These are phyloP conservation scores for Penicillium freii DNA, from an alignment of 2,329 filamentous ascomycete genomes.

Conservation along the genomic window DNA sequence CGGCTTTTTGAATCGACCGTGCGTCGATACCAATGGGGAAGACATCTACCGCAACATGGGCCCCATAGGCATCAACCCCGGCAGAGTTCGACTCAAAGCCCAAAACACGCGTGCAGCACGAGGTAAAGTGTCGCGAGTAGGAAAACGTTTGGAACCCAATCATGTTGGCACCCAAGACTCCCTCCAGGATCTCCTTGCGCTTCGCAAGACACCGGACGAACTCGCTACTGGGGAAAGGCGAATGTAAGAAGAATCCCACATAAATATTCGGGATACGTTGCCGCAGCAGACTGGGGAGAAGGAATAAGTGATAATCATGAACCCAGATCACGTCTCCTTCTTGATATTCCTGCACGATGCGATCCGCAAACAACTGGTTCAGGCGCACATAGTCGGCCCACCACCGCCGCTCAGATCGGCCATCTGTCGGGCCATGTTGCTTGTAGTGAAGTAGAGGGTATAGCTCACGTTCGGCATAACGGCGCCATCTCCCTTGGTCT, in stretches of 20 bases:
- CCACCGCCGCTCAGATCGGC: constrained; percentile 72
- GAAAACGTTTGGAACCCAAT: constrained; percentile 94
- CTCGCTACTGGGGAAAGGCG: constrained; percentile 93
- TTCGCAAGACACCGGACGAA: constrained; percentile 85
- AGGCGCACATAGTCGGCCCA: constrained; percentile 93
- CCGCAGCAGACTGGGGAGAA: constrained; percentile 83
- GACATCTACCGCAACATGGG: constrained; percentile 84
- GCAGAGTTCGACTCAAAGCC: constrained; percentile 84
- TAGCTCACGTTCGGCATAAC: constrained; percentile 86
- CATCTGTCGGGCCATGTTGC: constrained; percentile 85
- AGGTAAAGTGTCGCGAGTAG: constrained; percentile 91
- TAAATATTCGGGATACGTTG: constrained; percentile 85
- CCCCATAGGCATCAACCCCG: constrained; percentile 84
- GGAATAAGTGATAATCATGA: constrained; percentile 90
- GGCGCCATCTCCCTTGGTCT: constrained; percentile 82
- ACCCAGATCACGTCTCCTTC: constrained; percentile 90
- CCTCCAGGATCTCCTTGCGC: constrained; percentile 85
- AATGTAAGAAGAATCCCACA: constrained; percentile 91
- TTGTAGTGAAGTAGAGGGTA: constrained; percentile 97
- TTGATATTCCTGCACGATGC: constrained; percentile 83
- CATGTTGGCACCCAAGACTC: constrained; percentile 86
- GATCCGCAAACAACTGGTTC: constrained; percentile 89
- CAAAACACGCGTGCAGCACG: constrained; percentile 86
- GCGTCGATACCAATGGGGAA: constrained; percentile 95
- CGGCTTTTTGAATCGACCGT: constrained; percentile 70